These are phyloP conservation scores for Rhodamnia argentea DNA, from an alignment of 345 rosid genomes.

Conservation along the genomic window DNA sequence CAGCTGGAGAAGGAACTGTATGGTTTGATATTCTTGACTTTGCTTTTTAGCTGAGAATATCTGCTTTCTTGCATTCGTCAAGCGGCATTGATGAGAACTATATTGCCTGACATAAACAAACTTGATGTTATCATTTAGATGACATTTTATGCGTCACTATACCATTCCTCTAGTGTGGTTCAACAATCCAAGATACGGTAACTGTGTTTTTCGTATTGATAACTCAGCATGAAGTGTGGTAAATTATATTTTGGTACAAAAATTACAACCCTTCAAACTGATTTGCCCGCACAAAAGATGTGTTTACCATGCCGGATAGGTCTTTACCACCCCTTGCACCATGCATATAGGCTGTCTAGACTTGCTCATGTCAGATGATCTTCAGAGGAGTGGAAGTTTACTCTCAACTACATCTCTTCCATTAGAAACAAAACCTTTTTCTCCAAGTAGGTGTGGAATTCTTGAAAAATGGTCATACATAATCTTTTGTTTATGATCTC, in stretches of 20 bases:
- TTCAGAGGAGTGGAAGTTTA: background rate
- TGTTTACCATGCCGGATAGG: background rate
- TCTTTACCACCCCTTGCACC: background rate
- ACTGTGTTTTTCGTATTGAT: background rate
- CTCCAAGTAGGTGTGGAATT: background rate
- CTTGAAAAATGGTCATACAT: background rate
- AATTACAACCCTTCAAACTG: background rate
- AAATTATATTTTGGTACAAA: background rate
- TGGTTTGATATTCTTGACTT: constrained; percentile 2
- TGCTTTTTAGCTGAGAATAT: background rate
- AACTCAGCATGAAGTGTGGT: background rate
- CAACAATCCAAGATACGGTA: background rate
- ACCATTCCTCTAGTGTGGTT: background rate
- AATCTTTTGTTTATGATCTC: background rate
- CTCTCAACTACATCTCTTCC: background rate
- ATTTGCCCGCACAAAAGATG: background rate
- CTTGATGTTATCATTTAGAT: background rate
- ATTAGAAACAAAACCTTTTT: background rate
- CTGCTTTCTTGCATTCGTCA: background rate
- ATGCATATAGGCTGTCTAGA: background rate
- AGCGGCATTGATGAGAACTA: background rate
- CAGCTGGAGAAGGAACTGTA: constrained; percentile 97
- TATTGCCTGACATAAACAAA: background rate
- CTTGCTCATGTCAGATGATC: background rate
- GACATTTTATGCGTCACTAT: background rate